Conservation (phyloP, 2,329 filamentous ascomycete species). For the Cladosporium sphaerospermum region DNA sequence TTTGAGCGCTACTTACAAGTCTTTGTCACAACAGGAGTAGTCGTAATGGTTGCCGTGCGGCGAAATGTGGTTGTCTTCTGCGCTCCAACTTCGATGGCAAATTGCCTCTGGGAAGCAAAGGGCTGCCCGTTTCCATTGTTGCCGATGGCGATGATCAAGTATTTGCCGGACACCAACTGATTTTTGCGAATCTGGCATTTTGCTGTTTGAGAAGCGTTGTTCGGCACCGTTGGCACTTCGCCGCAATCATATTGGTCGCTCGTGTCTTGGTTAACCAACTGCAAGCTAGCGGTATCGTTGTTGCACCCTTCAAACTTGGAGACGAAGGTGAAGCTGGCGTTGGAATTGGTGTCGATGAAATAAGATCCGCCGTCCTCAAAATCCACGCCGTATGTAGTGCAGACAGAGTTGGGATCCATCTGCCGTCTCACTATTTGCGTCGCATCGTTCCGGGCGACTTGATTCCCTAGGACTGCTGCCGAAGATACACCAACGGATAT, state of each 20-base stretch:
- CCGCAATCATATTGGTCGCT: constrained; percentile 37
- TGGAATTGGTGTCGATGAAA: constrained; percentile 40
- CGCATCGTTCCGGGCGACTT: too few relatives aligned
- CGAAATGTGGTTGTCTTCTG: constrained; percentile 27
- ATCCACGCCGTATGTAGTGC: constrained; percentile 30
- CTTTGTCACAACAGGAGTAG: constrained; percentile 12
- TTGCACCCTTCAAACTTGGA: constrained; percentile 41
- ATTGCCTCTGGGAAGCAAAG: constrained; percentile 16
- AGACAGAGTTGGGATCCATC: constrained; percentile 2
- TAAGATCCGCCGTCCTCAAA: constrained; percentile 39
- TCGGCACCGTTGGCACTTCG: constrained; percentile 18
- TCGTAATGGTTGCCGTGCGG: constrained; percentile 21
- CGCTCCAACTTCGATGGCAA: constrained; percentile 30
- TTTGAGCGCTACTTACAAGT: neutral
- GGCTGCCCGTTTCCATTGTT: constrained; percentile 18
- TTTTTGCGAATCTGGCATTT: constrained; percentile 17
- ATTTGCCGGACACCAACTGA: constrained; percentile 16
- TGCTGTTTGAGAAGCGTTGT: constrained; percentile 18
- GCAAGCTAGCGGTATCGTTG: constrained; percentile 35
- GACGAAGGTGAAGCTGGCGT: constrained; percentile 37
- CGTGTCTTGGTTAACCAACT: constrained; percentile 35
- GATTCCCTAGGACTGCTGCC: too few relatives aligned
- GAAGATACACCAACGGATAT: too few relatives aligned
- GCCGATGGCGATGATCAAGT: constrained; percentile 14
- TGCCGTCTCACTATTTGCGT: neutral